Percentiles rank a stretch among this genome's conserved stretches.
Conservation (phyloP, 2,329 filamentous ascomycete genomes). For the Fusarium begoniae region DNA sequence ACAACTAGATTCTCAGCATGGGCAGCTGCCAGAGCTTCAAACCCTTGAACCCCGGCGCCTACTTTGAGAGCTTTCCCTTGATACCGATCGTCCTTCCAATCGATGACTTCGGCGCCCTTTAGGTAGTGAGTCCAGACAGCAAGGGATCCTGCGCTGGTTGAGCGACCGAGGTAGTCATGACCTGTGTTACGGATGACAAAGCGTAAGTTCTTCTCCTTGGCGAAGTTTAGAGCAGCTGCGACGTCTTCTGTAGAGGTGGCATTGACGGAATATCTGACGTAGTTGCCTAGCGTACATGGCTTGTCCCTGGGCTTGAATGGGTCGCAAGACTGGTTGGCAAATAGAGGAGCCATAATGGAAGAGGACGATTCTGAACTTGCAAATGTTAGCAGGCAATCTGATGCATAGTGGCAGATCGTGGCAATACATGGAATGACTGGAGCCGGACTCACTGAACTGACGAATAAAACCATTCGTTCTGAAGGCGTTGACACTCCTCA, state of each 20-base stretch:
- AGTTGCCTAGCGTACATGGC: constrained; percentile 56
- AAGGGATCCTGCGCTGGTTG: constrained; percentile 60
- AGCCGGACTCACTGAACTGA: constrained; percentile 48
- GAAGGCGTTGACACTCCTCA: constrained; percentile 53
- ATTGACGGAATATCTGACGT: constrained; percentile 52
- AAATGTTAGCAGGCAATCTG: not conserved
- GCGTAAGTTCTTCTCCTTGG: constrained; percentile 52
- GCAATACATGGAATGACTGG: fast-evolving
- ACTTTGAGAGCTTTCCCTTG: constrained; percentile 61
- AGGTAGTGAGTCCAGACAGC: constrained; percentile 54
- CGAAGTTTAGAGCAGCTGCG: constrained; percentile 43
- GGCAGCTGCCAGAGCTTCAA: constrained; percentile 57
- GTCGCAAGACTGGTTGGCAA: constrained; percentile 52
- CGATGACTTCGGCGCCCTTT: constrained; percentile 50
- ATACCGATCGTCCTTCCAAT: constrained; percentile 56
- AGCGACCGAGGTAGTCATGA: constrained; percentile 65
- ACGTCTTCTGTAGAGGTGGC: constrained; percentile 45
- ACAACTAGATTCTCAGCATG: constrained; percentile 56
- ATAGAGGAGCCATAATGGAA: constrained; percentile 49
- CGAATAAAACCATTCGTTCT: constrained; percentile 54
- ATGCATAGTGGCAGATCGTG: fast-evolving
- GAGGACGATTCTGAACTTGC: constrained; percentile 30
- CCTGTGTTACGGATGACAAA: constrained; percentile 62
- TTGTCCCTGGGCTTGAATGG: constrained; percentile 44
- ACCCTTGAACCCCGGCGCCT: constrained; percentile 62